Evolutionary conservation across 192 early-diverging fungal genomes (phyloP).

Genomic region (Coemansia sp.): DNA sequence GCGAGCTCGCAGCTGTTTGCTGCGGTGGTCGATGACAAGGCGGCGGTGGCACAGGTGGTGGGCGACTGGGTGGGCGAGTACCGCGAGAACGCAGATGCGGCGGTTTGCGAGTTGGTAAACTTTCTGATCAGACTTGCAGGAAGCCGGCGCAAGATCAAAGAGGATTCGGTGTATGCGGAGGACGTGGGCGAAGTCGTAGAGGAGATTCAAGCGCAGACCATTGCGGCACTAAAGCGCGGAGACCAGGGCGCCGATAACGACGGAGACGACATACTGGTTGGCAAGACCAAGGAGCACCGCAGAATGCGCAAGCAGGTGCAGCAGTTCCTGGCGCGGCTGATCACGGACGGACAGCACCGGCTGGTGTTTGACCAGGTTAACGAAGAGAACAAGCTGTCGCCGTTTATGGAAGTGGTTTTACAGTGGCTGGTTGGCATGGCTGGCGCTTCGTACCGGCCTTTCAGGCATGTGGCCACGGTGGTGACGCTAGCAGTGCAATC

Average conservation of each 20-base stretch:
- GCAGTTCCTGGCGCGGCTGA: slow-evolving; percentile 60
- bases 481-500: slow-evolving; percentile 63
- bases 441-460: slow-evolving; percentile 77
- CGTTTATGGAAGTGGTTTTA: slow-evolving; percentile 58
- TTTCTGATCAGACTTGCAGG: slow-evolving; percentile 61
- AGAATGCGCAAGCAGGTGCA: slow-evolving; percentile 64
- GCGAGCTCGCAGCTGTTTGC: slow-evolving; percentile 24
- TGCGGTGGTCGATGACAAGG: slow-evolving; percentile 49
- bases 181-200: slow-evolving; percentile 52
- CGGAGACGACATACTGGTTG: slow-evolving; percentile 75
- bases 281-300: slow-evolving; percentile 60
- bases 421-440: slow-evolving; percentile 67
- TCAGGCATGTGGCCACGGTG: slow-evolving; percentile 84
- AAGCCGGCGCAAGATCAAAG: slow-evolving; percentile 47
- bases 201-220: slow-evolving; percentile 50
- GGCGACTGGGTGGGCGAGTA: slow-evolving; percentile 72
- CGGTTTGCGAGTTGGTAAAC: slow-evolving; percentile 69
- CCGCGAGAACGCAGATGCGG: slow-evolving; percentile 48
- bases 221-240: slow-evolving; percentile 24
- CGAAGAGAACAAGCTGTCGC: slow-evolving; percentile 27
- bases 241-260: slow-evolving; percentile 8
- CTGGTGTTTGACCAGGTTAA: slow-evolving; percentile 57
- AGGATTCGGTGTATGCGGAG: slow-evolving; percentile 54
- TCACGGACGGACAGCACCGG: slow-evolving; percentile 58
- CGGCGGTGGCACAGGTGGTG: slow-evolving; percentile 58